Evolutionary conservation across 441 rosid genomes (phyloP).

Genomic region (Geranium incanum): DNA sequence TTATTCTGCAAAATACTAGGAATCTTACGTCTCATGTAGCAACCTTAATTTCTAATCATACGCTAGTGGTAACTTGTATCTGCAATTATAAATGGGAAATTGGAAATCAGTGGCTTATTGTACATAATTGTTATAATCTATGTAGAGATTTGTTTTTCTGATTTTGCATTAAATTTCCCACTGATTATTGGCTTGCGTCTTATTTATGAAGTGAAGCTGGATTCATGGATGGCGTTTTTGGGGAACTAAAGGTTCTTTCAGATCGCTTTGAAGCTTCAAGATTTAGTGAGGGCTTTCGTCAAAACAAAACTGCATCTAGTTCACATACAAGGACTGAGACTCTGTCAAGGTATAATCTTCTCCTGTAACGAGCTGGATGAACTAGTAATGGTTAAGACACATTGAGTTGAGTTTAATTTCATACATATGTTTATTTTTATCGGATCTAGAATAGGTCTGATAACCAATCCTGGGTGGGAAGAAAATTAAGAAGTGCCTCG

Average conservation of each 20-base stretch:
- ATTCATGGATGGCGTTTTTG: conserved; percentile 69
- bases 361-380: conserved; percentile 1
- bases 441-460: conserved; percentile 55
- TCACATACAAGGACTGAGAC: conserved; percentile 27
- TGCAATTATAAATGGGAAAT: not conserved
- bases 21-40: not conserved
- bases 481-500: conserved; percentile 48
- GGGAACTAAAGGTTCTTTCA: conserved; percentile 50
- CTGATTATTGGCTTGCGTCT: conserved; percentile 17
- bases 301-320: conserved; percentile 35
- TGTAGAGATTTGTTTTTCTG: not conserved
- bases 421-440: not conserved
- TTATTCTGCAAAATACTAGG: not conserved
- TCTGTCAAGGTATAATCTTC: conserved; percentile 35
- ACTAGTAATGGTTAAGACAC: conserved; percentile 2
- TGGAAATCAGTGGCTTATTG: not conserved
- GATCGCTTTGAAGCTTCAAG: conserved; percentile 64
- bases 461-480: conserved; percentile 34
- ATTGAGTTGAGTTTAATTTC: conserved; percentile 23
- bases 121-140: not conserved
- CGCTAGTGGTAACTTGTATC: not conserved
- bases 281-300: conserved; percentile 30
- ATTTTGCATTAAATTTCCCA: not conserved
- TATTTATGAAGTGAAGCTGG: conserved; percentile 16
- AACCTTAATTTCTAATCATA: not conserved